Evolutionary conservation across 345 rosid genomes (phyloP).

Genomic region (Citrus cavaleriei): DNA sequence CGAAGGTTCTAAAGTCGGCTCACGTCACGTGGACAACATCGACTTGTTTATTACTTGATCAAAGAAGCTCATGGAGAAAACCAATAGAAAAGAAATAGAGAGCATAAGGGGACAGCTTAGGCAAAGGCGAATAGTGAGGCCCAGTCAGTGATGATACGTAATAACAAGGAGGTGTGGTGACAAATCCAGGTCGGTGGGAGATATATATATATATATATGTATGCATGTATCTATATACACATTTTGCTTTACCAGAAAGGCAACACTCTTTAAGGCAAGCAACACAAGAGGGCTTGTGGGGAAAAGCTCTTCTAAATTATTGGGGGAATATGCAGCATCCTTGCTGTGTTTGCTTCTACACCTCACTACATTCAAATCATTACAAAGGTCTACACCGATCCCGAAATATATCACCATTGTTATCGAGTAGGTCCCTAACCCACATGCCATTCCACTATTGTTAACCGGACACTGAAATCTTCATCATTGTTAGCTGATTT

Average conservation of each 20-base stretch:
- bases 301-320: slow-evolving; percentile 26
- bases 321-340: slow-evolving; percentile 36
- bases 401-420: not conserved
- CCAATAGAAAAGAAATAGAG: not conserved
- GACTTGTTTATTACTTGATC: not conserved
- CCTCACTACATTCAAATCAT: slow-evolving; percentile 47
- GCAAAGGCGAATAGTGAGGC: slow-evolving; percentile 5
- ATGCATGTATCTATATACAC: not conserved
- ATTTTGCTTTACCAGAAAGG: slow-evolving; percentile 25
- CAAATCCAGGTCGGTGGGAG: slow-evolving; percentile 27
- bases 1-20: not conserved
- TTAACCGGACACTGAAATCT: slow-evolving; percentile 26
- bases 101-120: slow-evolving; percentile 1
- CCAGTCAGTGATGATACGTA: not conserved
- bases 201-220: not conserved
- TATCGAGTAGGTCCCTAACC: slow-evolving; percentile 14
- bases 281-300: slow-evolving; percentile 8
- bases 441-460: slow-evolving; percentile 22
- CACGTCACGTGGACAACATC: slow-evolving; percentile 20
- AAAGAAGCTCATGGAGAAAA: slow-evolving; percentile 8
- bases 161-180: slow-evolving; percentile 17
- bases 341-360: slow-evolving; percentile 60
- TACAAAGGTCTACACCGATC: slow-evolving; percentile 21
- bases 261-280: slow-evolving; percentile 2
- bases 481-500: slow-evolving; percentile 36